Base-by-base conservation (phyloP, 208 protist species). In the Crithidia thermophila region DNA sequence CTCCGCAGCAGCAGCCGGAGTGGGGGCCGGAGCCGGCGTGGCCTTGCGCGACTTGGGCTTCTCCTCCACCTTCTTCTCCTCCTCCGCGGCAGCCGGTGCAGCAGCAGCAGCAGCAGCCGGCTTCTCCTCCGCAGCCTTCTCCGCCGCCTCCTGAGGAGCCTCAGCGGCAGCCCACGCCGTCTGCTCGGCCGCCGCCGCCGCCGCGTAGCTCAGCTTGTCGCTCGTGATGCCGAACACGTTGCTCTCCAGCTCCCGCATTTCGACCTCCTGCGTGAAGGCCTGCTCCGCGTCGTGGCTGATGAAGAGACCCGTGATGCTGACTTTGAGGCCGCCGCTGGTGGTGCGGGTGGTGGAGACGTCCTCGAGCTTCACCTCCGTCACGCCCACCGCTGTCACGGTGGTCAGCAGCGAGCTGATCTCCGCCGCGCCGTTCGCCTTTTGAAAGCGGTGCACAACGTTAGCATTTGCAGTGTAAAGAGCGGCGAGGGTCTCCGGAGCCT, bases 181-280 rank as follows among this genome's bases (percentile, higher is more conserved):
- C 28, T 51, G 33, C 7, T n/a, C 55, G 0, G 36, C 53, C 46
- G 31, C 34, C 1, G 34, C 25, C 31, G 46, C 56, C 13, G 52
- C 56, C 42, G 53, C 40, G 56, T 66, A 74, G 30, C 66, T 76
- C 27, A 88, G 60, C 45, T 56, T 57, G 51, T 94, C 88, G 49
- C 42, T 40, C n/a, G 77, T 73, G 59, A 94, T 84, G 40, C 70
- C 81, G 75, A 82, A 91, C 42, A 57, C 75, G 16, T 81, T 75
- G 25, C 47, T 39, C 39, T 60, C 40, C 53, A 84, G 61, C 74
- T 94, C 81, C 25, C 69, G 77, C 52, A 94, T 62, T 52, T 84
- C 77, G 49, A 90, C 70, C 55, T 83, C 78, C 67, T 94, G 85
- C 4, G 72, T 79, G 60, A 94, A 94, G 31, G 67, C 34, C 42